Base-by-base conservation (phyloP, 163 green algal genomes). In the Prototheca wickerhamii region DNA sequence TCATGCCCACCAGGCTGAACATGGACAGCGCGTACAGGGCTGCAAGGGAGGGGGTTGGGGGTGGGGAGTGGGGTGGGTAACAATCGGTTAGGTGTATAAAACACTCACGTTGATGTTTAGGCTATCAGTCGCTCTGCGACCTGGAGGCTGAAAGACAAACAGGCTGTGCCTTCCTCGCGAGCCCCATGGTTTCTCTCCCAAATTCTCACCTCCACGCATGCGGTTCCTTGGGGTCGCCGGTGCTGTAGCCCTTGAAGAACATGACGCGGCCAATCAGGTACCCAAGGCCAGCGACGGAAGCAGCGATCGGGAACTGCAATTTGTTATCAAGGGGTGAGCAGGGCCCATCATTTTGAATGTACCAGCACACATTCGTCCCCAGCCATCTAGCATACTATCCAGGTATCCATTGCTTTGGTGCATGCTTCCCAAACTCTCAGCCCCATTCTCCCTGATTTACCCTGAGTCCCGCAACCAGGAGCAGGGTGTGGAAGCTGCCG, bases 401-500 rank as follows among this genome's bases (percentile, higher is more conserved):
- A n/a, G n/a, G n/a, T n/a, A n/a, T n/a, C n/a, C n/a, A n/a, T n/a
- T n/a, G n/a, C 4, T n/a, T 33, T 44, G 55, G 12, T 29, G 55
- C 55, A 49, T 58, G 8, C n/a, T n/a, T n/a, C 4, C 23, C 4
- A 43, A 34, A 26, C 30, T 2, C 29, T 34, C 53, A 33, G 5
- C 8, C 29, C 4, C n/a, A 3, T 26, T 50, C 18, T 7, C 18
- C 15, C 4, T 26, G 10, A 4, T 33, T 55, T 34, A 66, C 58
- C 57, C 60, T 33, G 43, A 84, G 2, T 40, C 59, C 83, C 26
- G 79, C 70, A 0, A 65, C 44, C 1, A 82, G 31, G 23, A 89
- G 70, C 61, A 89, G 65, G 0, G 58, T 61, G 32, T 83, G 63
- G 61, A 85, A 84, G 30, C 61, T 76, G 37, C 80, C 70, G 52